Evolutionary conservation across 2,329 filamentous ascomycete genomes (phyloP), one percentile per base, ranked within the genome.

Genomic region (Penicillium brasilianum): DNA sequence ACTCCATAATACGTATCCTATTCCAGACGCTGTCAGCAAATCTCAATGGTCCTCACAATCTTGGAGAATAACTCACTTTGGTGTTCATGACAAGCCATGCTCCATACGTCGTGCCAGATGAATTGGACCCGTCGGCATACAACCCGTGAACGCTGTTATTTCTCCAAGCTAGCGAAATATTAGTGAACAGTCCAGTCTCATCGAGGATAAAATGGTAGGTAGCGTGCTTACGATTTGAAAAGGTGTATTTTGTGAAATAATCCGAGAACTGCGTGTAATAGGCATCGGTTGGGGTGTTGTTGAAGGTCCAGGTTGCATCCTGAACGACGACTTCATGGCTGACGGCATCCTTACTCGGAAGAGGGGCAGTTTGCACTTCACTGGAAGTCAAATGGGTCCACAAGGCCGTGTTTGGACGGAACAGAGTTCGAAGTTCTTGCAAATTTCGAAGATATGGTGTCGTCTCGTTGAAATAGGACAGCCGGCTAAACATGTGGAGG

Each of bases 201-300:
- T 50, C 16, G 18, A 14, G 37, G 14, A 32, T 4, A 13, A 41
- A 9, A 28, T 13, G 10, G 32, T 4, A 11, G 22, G 6, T 16
- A 25, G 10, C 14, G 16, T 50, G 41, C 44, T n/a, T 62, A 72
- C 79, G 79, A 59, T 85, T 84, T 4, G 81, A 79, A 60, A 89
- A 88, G 0, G 84, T 88, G 67, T 89, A 89, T 70, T 89, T 89
- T 22, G 87, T 89, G 68, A 88, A 89, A 72, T 88, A 89, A 49
- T 88, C 83, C 1, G 84, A 79, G 58, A 84, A 81, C 49, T 85
- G 76, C 39, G 81, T 72, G 0, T 86, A 83, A 66, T 88, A 89
- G 0, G 83, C 77, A 68, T 87, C 84, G 16, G 82, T 69, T 0
- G 82, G 81, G 0, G 82, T 82, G 50, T 84, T 84, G 28, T 84